Base-by-base conservation (phyloP, 176 grass and related monocot genomes). In the Eleusine indica region DNA sequence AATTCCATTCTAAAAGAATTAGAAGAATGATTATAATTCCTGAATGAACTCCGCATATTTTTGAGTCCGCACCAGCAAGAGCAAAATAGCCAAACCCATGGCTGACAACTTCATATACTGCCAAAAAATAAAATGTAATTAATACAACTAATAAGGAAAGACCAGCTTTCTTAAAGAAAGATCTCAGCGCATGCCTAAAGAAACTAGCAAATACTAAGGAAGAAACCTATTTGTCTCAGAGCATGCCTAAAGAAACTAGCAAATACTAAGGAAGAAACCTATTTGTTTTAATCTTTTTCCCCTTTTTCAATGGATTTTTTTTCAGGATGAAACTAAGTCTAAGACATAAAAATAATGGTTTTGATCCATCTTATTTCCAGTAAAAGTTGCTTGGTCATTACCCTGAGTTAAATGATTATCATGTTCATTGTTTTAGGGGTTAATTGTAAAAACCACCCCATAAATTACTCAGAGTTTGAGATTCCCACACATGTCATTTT, bases 1-100 rank as follows among this genome's bases (percentile, higher is more conserved):
- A 80, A 54, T 87, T 83, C 70, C 80, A 70, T 70, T 73, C 80
- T 74, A 74, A 80, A 86, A 44, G 10, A 89, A 86, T 78, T 71
- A 75, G 53, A 73, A 73, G 79, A 90, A 90, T 86, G 16, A 86
- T 83, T 78, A 90, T 76, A 29, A 47, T 63, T 75, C 64, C 80
- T 74, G 22, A 83, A 87, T 68, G 39, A 82, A 10, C 47, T 57
- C 58, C 3, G 16, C 40, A 53, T 40, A 5, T 63, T 47, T 70
- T 62, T 80, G 35, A 69, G 22, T 47, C 80, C 68, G 68, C 49
- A 58, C 46, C 6, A 5, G 17, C 51, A 90, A 75, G 56, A 74
- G n/a, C 46, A 62, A 43, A 48, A 61, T 60, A 52, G 63, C 67
- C 62, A 61, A 61, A 86, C n/a, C 30, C 21, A 86, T 68, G 58